Percentiles rank a stretch among this genome's conserved stretches.
Evolutionary conservation across 805 yeast species (phyloP).

Genomic region (Monosporozyma servazzii): DNA sequence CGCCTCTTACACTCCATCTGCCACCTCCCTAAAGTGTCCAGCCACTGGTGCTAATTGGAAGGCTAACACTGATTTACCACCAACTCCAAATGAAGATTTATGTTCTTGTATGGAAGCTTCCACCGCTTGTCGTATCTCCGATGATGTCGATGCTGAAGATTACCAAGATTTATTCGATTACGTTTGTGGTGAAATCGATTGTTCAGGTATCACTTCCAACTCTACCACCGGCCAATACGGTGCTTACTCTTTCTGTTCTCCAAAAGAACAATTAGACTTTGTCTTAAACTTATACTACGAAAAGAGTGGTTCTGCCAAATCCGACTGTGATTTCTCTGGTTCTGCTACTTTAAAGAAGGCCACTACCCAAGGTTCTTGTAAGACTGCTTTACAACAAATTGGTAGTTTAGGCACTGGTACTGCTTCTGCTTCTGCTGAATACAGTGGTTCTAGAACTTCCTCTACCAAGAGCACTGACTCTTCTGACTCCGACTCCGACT

Average conservation of each 20-base stretch:
- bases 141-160: conserved; percentile 44
- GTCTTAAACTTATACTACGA: conserved; percentile 57
- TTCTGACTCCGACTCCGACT: conserved; percentile 2
- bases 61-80: conserved; percentile 64
- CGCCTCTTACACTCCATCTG: conserved; percentile 32
- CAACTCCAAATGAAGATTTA: conserved; percentile 57
- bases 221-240: conserved; percentile 65
- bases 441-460: conserved; percentile 24
- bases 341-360: conserved; percentile 47
- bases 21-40: conserved; percentile 54
- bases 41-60: conserved; percentile 47
- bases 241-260: conserved; percentile 60
- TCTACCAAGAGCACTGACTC: conserved; percentile 8
- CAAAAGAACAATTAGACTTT: conserved; percentile 56
- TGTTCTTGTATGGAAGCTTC: conserved; percentile 57
- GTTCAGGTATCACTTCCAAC: conserved; percentile 52
- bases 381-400: conserved; percentile 51
- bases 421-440: conserved; percentile 27
- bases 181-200: conserved; percentile 49
- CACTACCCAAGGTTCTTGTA: conserved; percentile 45
- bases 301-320: conserved; percentile 33
- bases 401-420: conserved; percentile 63
- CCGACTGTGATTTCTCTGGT: conserved; percentile 63
- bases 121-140: conserved; percentile 50
- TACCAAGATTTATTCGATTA: conserved; percentile 49